Evolutionary conservation across 1,139 yeast species (phyloP), one percentile per base, ranked within the genome.

Genomic region (Saccharomyces hybrid): DNA sequence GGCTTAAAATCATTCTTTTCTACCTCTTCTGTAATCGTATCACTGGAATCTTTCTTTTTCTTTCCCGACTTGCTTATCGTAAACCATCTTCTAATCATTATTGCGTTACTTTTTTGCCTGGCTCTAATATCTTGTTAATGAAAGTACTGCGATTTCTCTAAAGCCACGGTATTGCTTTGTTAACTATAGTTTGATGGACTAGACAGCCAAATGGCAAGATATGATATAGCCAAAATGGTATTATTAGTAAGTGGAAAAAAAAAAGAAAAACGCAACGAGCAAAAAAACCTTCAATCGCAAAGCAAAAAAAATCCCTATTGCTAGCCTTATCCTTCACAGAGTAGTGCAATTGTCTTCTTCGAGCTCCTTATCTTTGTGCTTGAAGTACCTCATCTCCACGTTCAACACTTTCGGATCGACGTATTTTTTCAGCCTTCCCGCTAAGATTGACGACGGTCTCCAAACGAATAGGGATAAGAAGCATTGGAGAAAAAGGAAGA

Each of bases 381-480:
- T 34, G 2, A 8, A 38, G 1, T 38, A 13, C 44, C 44, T 38
- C 44, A 38, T 38, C 44, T 38, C 44, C 2, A 16, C 3, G 25
- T 38, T 38, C 44, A 38, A 38, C 44, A 38, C 13, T 38, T 38
- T 16, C 44, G 44, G 44, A 38, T 38, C 25, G 44, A 38, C 11
- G 44, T 38, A 38, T 38, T 38, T 38, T 38, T 38, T 38, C 44
- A 38, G 44, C 44, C 44, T 38, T 38, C 44, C 44, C 25, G 44
- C 44, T 20, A 16, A 38, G 11, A 38, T 8, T 16, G 44, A 16
- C 44, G 25, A 38, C 44, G 25, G 25, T 9, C 44, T 38, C 44
- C 44, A 38, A 38, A 38, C 44, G 44, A 38, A 38, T 38, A 38
- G 44, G 44, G 44, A 38, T 38, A 16, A 38, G 44, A 4, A 38